Evolutionary conservation across 352 stramenopile species (phyloP), one percentile per base, ranked within the genome.

Genomic region (Phytophthora hibernalis): DNA sequence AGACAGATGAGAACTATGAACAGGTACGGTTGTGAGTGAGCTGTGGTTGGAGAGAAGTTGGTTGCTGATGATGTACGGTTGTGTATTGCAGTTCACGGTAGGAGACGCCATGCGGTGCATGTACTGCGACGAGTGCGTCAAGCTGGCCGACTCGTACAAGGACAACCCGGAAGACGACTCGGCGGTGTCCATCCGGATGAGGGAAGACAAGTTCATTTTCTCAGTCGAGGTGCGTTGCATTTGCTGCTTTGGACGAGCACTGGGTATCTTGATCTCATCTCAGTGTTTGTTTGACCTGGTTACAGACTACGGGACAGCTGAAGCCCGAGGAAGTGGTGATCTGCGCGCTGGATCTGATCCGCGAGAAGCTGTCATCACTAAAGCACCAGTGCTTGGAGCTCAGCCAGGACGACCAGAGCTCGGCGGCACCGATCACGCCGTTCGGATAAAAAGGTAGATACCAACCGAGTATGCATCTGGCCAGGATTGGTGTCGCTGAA

Each of bases 151-250:
- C 64, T 87, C 87, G 38, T 98, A 97, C 79, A 98, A 98, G 61
- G 95, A 97, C 62, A 91, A 97, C 68, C 91, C 92, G 51, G 96
- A 99, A 75, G 96, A 99, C 73, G 93, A 98, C 73, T 88, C 97
- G 31, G 97, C 96, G 59, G 88, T 99, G 20, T 89, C 73, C 8
- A 82, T 98, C 13, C 77, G 84, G 50, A 95, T 96, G 69, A 84
- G 79, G 3, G 88, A 93, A 56, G 95, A 98, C 74, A 95, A 92
- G 65, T 99, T 98, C 70, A 97, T 98, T 60, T 99, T 99, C 72
- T 97, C 89, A 4, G 95, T 99, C 28, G 97, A 99, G 84, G 85
- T 92, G 58, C 30, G 71, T 55, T 61, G 15, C 0, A n/a, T 21
- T 42, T 37, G 50, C 24, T 59, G 18, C 43, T 20, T 56, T 40